phyloP scores from a whole-genome alignment of 2,329 filamentous ascomycete species.

The Aspergillus proliferans region DNA sequence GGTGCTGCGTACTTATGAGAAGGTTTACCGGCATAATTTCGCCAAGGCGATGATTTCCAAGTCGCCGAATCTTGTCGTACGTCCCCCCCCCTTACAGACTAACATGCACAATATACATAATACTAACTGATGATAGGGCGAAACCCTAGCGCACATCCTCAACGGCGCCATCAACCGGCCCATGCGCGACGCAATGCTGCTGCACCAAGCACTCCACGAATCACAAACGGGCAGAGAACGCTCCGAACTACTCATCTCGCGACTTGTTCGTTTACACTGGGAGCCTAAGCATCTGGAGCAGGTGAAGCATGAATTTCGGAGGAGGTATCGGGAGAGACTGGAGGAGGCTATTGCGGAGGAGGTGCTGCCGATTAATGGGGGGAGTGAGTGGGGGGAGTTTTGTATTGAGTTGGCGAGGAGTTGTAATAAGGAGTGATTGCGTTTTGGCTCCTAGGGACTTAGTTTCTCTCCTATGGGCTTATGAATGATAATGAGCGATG shows the following conservation, averaged over 20 bases:
- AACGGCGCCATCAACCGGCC: slow-evolving; percentile 96
- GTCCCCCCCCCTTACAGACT: slow-evolving; percentile 33
- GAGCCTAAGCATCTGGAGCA: slow-evolving; percentile 72
- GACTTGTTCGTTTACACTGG: slow-evolving; percentile 89
- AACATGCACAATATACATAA: background rate
- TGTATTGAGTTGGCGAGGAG: slow-evolving; percentile 56
- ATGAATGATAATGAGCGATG: background rate
- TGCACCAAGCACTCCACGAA: slow-evolving; percentile 81
- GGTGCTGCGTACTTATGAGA: slow-evolving; percentile 70
- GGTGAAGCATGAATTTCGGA: slow-evolving; percentile 72
- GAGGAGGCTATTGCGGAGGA: slow-evolving; percentile 73
- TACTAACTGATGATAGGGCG: slow-evolving; percentile 56
- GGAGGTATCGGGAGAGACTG: slow-evolving; percentile 68
- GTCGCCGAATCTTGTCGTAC: slow-evolving; percentile 84
- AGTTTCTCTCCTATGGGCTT: background rate
- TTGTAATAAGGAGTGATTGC: background rate
- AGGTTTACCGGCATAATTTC: slow-evolving; percentile 70
- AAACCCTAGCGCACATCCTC: slow-evolving; percentile 88
- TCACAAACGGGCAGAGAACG: slow-evolving; percentile 66
- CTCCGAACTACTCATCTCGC: slow-evolving; percentile 78
- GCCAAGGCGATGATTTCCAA: slow-evolving; percentile 80
- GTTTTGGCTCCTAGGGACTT: background rate
- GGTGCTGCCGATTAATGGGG: slow-evolving; percentile 51
- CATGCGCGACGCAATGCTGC: slow-evolving; percentile 81
- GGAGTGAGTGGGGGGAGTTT: slow-evolving; percentile 65